Percentiles rank a stretch among this genome's conserved stretches.
These are phyloP conservation scores for Euphorbia celastroides DNA, from an alignment of 441 rosid species.

Conservation along the genomic window DNA sequence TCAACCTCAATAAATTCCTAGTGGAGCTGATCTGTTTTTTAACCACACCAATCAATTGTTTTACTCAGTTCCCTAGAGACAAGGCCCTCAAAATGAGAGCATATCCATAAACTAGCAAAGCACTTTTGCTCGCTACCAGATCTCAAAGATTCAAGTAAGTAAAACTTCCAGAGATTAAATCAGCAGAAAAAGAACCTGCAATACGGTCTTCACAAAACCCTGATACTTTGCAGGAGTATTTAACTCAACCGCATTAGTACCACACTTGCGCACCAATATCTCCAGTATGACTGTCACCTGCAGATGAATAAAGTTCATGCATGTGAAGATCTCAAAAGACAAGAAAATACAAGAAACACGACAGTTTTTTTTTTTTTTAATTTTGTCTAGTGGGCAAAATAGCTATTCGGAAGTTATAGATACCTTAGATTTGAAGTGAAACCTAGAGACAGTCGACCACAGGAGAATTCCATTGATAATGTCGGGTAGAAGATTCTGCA, in stretches of 20 bases:
- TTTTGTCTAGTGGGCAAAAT: not conserved
- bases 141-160: not conserved
- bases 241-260: conserved; percentile 55
- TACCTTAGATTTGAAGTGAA: conserved; percentile 85
- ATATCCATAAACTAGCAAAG: not conserved
- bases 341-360: not conserved
- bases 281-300: conserved; percentile 87
- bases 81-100: not conserved
- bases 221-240: conserved; percentile 70
- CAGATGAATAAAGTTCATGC: conserved; percentile 12
- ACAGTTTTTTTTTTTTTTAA: not conserved
- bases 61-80: not conserved
- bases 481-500: conserved; percentile 53
- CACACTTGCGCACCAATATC: conserved; percentile 80
- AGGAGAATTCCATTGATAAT: conserved; percentile 53
- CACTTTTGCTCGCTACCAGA: not conserved
- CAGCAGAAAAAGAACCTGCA: conserved; percentile 40
- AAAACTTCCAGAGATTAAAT: not conserved
- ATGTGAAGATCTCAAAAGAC: conserved; percentile 8
- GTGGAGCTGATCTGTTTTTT: not conserved
- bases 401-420: not conserved
- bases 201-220: conserved; percentile 59
- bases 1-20: not conserved
- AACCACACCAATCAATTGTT: not conserved
- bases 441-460: conserved; percentile 85